Percentiles rank a stretch among this genome's conserved stretches.
These are phyloP conservation scores for Plasmodium sp. DNA, from an alignment of 169 alveolate genomes.

Conservation along the genomic window DNA sequence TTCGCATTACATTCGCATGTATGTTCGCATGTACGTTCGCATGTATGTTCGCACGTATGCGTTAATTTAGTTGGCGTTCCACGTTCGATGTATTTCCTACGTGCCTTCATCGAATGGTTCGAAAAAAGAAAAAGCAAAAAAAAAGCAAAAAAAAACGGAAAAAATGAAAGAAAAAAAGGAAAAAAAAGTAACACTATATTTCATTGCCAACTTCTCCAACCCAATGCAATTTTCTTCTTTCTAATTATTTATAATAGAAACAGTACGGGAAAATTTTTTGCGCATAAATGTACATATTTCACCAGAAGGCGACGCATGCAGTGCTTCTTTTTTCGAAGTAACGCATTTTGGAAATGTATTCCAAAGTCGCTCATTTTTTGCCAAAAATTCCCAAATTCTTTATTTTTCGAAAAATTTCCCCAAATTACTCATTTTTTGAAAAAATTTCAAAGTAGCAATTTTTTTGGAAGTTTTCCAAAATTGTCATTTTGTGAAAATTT, in stretches of 20 bases:
- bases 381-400: too few species aligned
- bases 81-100: neutral
- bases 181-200: neutral
- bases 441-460: neutral
- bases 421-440: neutral
- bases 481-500: neutral
- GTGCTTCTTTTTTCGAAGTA: neutral
- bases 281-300: neutral
- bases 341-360: neutral
- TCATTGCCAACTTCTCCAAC: neutral
- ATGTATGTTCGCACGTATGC: neutral
- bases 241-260: neutral
- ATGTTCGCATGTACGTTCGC: too few species aligned
- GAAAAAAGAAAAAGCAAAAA: neutral
- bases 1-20: neutral
- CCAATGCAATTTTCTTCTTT: neutral
- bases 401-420: neutral
- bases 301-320: neutral
- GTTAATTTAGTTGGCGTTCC: neutral
- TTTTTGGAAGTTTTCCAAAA: neutral
- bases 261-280: neutral
- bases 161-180: neutral
- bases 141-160: neutral
- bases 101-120: neutral
- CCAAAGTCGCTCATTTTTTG: neutral